phyloP scores from a whole-genome alignment of 495 filamentous ascomycete species.

The Entonaema liquescens region DNA sequence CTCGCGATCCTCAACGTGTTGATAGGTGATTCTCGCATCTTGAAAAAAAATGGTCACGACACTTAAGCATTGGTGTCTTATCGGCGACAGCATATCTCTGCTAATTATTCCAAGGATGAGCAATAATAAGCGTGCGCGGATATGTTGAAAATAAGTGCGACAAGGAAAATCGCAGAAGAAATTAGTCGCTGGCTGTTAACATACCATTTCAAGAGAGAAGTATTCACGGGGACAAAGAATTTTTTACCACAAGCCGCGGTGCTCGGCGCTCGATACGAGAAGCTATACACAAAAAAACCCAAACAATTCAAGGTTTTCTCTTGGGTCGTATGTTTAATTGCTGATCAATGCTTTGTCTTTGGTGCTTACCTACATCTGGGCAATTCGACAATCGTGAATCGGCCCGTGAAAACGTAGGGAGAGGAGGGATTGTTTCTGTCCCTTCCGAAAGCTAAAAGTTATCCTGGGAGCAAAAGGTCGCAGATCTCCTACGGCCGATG shows the following conservation, averaged over 20 bases:
- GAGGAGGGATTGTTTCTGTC: neutral
- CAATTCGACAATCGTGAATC: slow-evolving; percentile 18
- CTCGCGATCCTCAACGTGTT: neutral
- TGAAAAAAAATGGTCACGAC: slow-evolving; percentile 4
- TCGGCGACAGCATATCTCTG: neutral
- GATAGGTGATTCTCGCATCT: neutral
- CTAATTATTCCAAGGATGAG: neutral
- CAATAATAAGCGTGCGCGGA: neutral
- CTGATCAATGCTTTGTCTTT: slow-evolving; percentile 4
- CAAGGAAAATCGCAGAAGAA: neutral
- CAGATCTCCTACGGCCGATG: slow-evolving; percentile 36
- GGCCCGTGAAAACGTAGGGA: slow-evolving; percentile 16
- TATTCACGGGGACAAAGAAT: slow-evolving; percentile 9
- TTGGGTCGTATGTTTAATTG: slow-evolving; percentile 29
- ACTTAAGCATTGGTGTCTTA: slow-evolving; percentile 1
- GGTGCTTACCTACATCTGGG: slow-evolving; percentile 9
- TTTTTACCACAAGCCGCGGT: slow-evolving; percentile 16
- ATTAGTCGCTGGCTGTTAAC: slow-evolving; percentile 2
- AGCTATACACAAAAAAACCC: neutral
- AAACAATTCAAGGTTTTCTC: slow-evolving; percentile 1
- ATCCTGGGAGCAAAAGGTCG: slow-evolving; percentile 26
- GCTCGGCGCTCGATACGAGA: neutral
- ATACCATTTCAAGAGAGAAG: slow-evolving; percentile 6
- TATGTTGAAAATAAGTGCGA: neutral
- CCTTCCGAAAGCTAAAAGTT: neutral